Evolutionary conservation across 2,329 filamentous ascomycete species (phyloP), one percentile per base, ranked within the genome.

Genomic region (Colletotrichum sp.): DNA sequence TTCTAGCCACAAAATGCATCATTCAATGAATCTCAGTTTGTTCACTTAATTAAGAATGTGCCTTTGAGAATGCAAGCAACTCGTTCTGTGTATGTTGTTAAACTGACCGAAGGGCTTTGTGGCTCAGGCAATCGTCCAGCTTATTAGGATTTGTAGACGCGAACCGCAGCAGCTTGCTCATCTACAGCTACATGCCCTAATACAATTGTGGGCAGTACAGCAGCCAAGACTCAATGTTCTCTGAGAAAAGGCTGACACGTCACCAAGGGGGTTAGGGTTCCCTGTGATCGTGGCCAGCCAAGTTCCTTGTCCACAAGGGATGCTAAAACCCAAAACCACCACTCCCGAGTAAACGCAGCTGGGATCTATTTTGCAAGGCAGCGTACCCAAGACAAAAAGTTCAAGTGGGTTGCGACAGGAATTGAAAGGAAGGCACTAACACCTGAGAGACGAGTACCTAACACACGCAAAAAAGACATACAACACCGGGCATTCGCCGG

Each of bases 121-220:
- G 8, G 38, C 16, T 10, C 8, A 9, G 18, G 18, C 0, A 10
- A n/a, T n/a, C 0, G 1, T 6, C 38, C 9, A 43, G 0, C 2
- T 43, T n/a, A 9, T 2, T 43, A 43, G 5, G 16, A 10, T n/a
- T n/a, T 1, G 38, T n/a, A 18, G 18, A 10, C 38, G 5, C 5
- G 16, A 43, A 18, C 2, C 1, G 38, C 16, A 43, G 38, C 38
- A 43, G 8, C 2, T 6, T 43, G 1, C 8, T 43, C 38, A 38
- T 18, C 36, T 18, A 38, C 5, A n/a, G 3, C 38, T n/a, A 43
- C 1, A 2, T 36, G 5, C 9, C 16, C 38, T n/a, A n/a, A 5
- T 8, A 9, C 3, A 38, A 5, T 38, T 1, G 16, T 8, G 36
- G 8, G 15, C 2, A 4, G 1, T 8, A 38, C 0, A 38, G 7